Conservation (phyloP, 371 early-diverging fungal genomes). For the Smittium culicis region DNA sequence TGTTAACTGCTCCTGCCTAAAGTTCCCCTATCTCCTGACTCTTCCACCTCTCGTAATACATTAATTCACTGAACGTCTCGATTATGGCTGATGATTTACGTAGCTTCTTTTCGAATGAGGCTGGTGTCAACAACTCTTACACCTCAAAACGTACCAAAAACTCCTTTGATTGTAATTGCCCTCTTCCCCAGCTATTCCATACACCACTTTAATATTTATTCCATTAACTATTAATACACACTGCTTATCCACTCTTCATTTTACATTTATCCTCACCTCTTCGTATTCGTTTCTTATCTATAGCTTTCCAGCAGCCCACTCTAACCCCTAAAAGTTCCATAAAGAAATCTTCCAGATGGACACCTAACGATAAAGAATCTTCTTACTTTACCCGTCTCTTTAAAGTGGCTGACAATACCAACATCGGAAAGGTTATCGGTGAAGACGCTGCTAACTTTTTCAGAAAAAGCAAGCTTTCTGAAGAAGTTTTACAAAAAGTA, state of each 20-base stretch:
- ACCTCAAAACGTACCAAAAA: too few relatives aligned
- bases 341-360: constrained; percentile 13
- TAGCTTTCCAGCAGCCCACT: neutral
- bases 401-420: constrained; percentile 46
- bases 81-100: neutral
- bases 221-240: neutral
- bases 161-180: neutral
- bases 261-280: neutral
- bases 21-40: too few relatives aligned
- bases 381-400: constrained; percentile 50
- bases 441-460: constrained; percentile 66
- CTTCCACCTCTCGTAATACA: too few relatives aligned
- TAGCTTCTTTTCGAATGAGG: neutral
- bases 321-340: neutral
- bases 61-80: too few relatives aligned
- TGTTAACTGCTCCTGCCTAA: too few relatives aligned
- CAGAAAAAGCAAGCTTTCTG: constrained; percentile 54
- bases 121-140: neutral
- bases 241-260: neutral
- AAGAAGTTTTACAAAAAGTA: constrained; percentile 51
- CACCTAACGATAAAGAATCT: constrained; percentile 45
- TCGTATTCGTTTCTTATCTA: neutral
- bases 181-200: neutral
- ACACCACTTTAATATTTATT: neutral
- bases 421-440: constrained; percentile 53